A percentile compares a stretch with the other conserved stretches of the same genome.
phyloP scores from a whole-genome alignment of 106 monocot genomes.

The Dendrobium nobile region DNA sequence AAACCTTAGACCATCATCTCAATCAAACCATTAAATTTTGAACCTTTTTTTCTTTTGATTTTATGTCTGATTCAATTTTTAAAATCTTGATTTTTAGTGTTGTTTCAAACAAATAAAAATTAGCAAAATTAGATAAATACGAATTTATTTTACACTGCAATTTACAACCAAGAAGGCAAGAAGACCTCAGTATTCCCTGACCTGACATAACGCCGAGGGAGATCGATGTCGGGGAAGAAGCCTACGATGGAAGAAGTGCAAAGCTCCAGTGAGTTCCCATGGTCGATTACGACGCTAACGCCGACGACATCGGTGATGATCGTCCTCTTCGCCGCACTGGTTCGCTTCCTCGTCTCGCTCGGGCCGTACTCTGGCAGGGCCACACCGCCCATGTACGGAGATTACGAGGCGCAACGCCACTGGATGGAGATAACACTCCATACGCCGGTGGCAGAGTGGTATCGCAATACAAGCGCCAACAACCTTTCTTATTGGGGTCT shows the following conservation, averaged over 20 bases:
- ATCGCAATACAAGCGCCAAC: constrained; percentile 67
- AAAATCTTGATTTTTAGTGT: too few species aligned
- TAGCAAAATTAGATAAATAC: too few species aligned
- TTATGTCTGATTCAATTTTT: too few species aligned
- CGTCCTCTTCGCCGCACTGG: constrained; percentile 54
- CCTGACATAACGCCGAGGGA: neutral
- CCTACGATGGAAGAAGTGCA: neutral
- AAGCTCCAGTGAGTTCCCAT: constrained; percentile 14
- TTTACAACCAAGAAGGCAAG: too few species aligned
- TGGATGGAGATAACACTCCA: constrained; percentile 99
- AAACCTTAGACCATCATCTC: too few species aligned
- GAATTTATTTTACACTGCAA: too few species aligned
- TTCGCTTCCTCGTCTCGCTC: constrained; percentile 60
- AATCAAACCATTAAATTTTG: too few species aligned
- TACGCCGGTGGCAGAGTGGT: constrained; percentile 60
- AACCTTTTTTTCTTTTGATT: too few species aligned
- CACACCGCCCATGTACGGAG: constrained; percentile 76
- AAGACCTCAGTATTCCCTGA: too few species aligned
- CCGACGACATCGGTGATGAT: constrained; percentile 19
- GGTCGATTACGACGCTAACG: constrained; percentile 18
- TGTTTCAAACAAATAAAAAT: too few species aligned
- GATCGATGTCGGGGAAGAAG: constrained; percentile 28
- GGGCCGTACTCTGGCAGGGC: constrained; percentile 84
- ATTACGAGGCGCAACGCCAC: constrained; percentile 98
- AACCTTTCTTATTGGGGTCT: constrained; percentile 95